phyloP scores from a whole-genome alignment of 2,329 filamentous ascomycete species.

The Cladosporium sp. region DNA sequence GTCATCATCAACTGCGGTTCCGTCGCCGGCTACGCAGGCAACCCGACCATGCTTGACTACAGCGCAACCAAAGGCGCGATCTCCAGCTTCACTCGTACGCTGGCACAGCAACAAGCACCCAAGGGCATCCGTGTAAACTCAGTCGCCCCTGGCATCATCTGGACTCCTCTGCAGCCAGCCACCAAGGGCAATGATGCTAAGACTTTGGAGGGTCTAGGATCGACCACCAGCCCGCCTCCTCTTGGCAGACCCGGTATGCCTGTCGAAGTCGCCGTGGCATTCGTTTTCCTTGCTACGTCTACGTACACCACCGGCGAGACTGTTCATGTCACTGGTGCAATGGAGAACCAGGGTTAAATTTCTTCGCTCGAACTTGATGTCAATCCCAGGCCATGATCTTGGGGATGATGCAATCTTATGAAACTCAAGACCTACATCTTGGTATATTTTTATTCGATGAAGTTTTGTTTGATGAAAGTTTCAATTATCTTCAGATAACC shows the following conservation, averaged over 20 bases:
- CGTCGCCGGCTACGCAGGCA: slow-evolving; percentile 49
- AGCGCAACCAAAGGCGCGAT: slow-evolving; percentile 44
- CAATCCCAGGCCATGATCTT: not conserved
- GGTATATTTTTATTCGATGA: not conserved
- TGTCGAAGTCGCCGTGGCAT: slow-evolving; percentile 33
- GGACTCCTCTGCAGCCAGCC: slow-evolving; percentile 46
- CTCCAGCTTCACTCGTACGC: slow-evolving; percentile 46
- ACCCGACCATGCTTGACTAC: slow-evolving; percentile 45
- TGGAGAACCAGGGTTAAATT: slow-evolving; percentile 31
- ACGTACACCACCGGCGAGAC: slow-evolving; percentile 32
- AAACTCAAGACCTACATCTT: not conserved
- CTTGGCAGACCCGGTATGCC: slow-evolving; percentile 36
- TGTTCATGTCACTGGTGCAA: slow-evolving; percentile 29
- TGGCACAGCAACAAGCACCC: slow-evolving; percentile 49
- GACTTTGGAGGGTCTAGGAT: slow-evolving; percentile 29
- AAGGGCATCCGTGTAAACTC: slow-evolving; percentile 57
- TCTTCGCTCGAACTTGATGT: not conserved
- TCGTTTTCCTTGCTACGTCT: slow-evolving; percentile 33
- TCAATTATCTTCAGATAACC: too few relatives aligned
- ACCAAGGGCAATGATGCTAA: slow-evolving; percentile 41
- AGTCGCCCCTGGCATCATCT: slow-evolving; percentile 60
- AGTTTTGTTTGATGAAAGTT: not conserved
- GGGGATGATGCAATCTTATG: not conserved
- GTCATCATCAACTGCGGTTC: slow-evolving; percentile 61
- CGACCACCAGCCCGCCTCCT: slow-evolving; percentile 27